Percentiles rank a stretch among this genome's conserved stretches.
phyloP scores from a whole-genome alignment of 2,329 filamentous ascomycete species.

The Orbilia brochopaga region DNA sequence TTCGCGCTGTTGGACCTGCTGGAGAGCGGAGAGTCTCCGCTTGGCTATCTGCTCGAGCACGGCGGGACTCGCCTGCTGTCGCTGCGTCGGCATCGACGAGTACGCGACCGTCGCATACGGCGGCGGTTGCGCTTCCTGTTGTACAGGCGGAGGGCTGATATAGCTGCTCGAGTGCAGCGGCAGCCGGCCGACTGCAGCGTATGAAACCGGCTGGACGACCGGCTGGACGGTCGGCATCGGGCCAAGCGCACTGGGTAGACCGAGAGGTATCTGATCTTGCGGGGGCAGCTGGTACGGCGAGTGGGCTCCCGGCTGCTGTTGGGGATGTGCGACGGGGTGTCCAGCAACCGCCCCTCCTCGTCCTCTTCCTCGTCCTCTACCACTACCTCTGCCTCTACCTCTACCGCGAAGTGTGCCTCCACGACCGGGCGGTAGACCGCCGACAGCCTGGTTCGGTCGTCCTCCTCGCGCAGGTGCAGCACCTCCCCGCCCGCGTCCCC shows the following conservation, averaged over 20 bases:
- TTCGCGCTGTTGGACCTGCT: conserved; percentile 27
- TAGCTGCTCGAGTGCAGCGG: conserved; percentile 1
- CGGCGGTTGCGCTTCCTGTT: conserved; percentile 10
- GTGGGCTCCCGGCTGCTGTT: neutral
- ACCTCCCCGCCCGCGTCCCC: conserved; percentile 18
- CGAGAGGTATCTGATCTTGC: neutral
- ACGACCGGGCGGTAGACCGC: conserved; percentile 15
- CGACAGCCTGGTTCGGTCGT: conserved; percentile 27
- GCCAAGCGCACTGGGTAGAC: neutral
- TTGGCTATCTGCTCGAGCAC: conserved; percentile 29
- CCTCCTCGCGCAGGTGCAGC: conserved; percentile 1
- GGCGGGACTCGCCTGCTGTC: conserved; percentile 12
- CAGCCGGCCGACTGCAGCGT: neutral
- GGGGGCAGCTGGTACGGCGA: neutral
- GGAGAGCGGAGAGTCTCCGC: conserved; percentile 26
- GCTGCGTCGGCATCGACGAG: conserved; percentile 16
- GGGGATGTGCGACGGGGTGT: neutral
- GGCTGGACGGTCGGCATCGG: neutral
- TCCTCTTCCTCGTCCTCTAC: neutral
- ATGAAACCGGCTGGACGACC: neutral
- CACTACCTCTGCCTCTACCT: conserved; percentile 14
- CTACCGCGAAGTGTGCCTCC: conserved; percentile 7
- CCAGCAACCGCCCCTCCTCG: neutral
- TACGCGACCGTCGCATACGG: conserved; percentile 19
- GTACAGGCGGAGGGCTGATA: neutral